These are phyloP conservation scores for Xenoacremonium recifei DNA, from an alignment of 2,329 filamentous ascomycete species.

Conservation along the genomic window DNA sequence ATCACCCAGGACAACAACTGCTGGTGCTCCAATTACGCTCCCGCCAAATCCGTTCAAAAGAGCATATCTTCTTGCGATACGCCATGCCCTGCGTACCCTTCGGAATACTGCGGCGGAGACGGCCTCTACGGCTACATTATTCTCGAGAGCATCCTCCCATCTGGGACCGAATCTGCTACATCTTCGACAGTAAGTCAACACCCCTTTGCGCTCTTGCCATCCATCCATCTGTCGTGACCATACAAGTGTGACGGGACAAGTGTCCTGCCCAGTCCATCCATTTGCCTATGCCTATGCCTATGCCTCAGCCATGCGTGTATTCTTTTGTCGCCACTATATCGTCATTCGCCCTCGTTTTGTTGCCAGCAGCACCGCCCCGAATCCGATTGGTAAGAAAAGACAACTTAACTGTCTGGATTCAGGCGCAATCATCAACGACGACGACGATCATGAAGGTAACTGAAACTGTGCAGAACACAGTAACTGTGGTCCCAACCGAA, in stretches of 20 bases:
- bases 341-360: slow-evolving; percentile 7
- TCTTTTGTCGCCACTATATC: neutral
- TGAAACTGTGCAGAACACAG: slow-evolving; percentile 35
- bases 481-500: slow-evolving; percentile 22
- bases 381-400: slow-evolving; percentile 22
- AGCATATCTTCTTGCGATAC: slow-evolving; percentile 49
- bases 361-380: slow-evolving; percentile 8
- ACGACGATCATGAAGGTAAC: slow-evolving; percentile 32
- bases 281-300: neutral
- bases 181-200: slow-evolving; percentile 27
- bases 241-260: slow-evolving; percentile 20
- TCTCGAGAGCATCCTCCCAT: slow-evolving; percentile 46
- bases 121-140: slow-evolving; percentile 65
- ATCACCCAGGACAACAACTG: slow-evolving; percentile 64
- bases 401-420: slow-evolving; percentile 28
- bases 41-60: slow-evolving; percentile 43
- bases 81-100: slow-evolving; percentile 66
- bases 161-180: slow-evolving; percentile 49
- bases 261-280: slow-evolving; percentile 13
- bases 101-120: slow-evolving; percentile 63
- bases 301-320: neutral
- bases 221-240: too few relatives aligned
- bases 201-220: slow-evolving; percentile 11
- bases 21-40: slow-evolving; percentile 73
- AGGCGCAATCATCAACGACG: slow-evolving; percentile 27